Evolutionary conservation across 2,329 filamentous ascomycete species (phyloP).

Genomic region (Paradendryphiella salina): DNA sequence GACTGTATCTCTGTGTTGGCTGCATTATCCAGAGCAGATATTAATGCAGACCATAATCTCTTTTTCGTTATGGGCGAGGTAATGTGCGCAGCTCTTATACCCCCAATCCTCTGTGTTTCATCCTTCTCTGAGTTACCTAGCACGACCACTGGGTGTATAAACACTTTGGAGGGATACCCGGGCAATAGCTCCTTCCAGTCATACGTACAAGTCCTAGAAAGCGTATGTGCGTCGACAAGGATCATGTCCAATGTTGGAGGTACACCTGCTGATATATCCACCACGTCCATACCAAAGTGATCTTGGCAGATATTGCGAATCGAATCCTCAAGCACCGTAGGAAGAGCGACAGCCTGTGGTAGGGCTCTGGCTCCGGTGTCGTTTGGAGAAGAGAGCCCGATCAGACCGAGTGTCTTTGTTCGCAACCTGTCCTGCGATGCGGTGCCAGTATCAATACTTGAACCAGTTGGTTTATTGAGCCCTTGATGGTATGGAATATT

Average conservation of each 20-base stretch:
- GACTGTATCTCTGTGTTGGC: background rate
- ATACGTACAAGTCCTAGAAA: background rate
- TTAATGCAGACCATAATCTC: background rate
- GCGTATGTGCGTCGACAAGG: slow-evolving; percentile 8
- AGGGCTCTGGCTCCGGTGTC: too few species aligned
- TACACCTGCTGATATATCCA: background rate
- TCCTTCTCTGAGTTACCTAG: background rate
- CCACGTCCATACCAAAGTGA: slow-evolving; percentile 6
- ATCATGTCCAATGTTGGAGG: slow-evolving; percentile 1
- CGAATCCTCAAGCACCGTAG: slow-evolving; percentile 2
- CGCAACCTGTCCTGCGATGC: background rate
- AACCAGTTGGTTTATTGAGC: background rate
- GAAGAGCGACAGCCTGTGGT: background rate
- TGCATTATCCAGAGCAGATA: slow-evolving; percentile 1
- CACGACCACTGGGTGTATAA: background rate
- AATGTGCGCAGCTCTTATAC: background rate
- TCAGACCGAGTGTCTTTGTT: slow-evolving; percentile 3
- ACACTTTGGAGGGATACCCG: background rate
- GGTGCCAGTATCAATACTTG: background rate
- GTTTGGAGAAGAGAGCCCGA: background rate
- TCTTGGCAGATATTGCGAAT: slow-evolving; percentile 11
- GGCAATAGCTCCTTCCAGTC: slow-evolving; percentile 1
- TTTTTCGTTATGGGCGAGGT: slow-evolving; percentile 4
- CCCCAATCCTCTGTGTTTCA: background rate
- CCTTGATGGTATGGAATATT: slow-evolving; percentile 4